Percentiles rank a stretch among this genome's conserved stretches.
phyloP scores from a whole-genome alignment of 2,329 filamentous ascomycete genomes.

The Pseudocercospora macadamiae region DNA sequence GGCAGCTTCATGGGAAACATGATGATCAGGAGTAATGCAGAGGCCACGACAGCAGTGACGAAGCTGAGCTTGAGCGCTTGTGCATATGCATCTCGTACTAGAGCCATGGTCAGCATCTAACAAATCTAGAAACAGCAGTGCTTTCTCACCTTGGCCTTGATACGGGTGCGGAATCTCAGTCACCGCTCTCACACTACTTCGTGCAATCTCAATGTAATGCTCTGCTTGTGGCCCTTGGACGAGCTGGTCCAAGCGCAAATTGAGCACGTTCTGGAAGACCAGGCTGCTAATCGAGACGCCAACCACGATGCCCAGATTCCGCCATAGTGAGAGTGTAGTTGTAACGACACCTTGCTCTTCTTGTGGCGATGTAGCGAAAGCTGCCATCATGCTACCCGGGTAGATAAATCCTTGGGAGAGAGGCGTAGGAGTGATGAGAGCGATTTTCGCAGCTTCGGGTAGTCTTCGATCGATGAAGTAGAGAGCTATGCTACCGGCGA shows the following conservation, averaged over 20 bases:
- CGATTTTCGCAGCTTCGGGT: slow-evolving; percentile 49
- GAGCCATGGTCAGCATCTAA: background rate
- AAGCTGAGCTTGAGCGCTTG: slow-evolving; percentile 47
- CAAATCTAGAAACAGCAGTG: background rate
- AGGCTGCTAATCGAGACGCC: slow-evolving; percentile 73
- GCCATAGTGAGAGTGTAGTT: slow-evolving; percentile 71
- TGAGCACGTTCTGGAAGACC: slow-evolving; percentile 71
- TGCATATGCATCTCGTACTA: slow-evolving; percentile 45
- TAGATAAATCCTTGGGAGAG: slow-evolving; percentile 52
- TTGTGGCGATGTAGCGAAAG: slow-evolving; percentile 47
- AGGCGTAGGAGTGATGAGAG: slow-evolving; percentile 44
- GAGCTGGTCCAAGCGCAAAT: slow-evolving; percentile 59
- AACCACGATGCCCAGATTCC: slow-evolving; percentile 71
- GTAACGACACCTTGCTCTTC: slow-evolving; percentile 57
- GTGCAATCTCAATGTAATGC: slow-evolving; percentile 53
- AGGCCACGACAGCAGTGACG: slow-evolving; percentile 44
- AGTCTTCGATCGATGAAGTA: slow-evolving; percentile 46
- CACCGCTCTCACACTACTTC: slow-evolving; percentile 55
- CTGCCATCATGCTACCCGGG: slow-evolving; percentile 51
- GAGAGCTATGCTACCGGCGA: slow-evolving; percentile 45
- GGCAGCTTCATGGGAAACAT: slow-evolving; percentile 60
- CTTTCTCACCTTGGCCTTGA: slow-evolving; percentile 49
- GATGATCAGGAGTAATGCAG: slow-evolving; percentile 56
- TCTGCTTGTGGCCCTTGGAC: slow-evolving; percentile 64
- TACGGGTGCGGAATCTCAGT: slow-evolving; percentile 49